A percentile compares a stretch with the other conserved stretches of the same genome.
Conservation (phyloP, 148 eudicot species). For the Bassia scoparia region DNA sequence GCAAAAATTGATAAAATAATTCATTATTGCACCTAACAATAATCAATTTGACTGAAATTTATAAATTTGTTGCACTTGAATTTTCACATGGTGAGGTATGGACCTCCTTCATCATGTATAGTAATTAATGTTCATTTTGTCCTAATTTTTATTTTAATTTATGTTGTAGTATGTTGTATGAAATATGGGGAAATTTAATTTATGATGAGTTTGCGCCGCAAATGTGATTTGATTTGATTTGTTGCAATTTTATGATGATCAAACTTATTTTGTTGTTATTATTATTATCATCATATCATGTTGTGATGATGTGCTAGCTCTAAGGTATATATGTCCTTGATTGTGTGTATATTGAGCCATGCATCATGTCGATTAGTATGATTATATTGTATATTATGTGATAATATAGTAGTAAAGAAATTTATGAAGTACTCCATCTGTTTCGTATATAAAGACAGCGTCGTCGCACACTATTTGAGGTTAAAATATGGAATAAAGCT, state of each 20-base stretch:
- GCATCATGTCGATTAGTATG: no score
- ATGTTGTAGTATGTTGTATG: background rate
- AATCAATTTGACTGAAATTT: background rate
- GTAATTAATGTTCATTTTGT: background rate
- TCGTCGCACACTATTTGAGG: no score
- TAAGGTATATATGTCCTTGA: background rate
- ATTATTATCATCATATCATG: background rate
- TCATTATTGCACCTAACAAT: background rate
- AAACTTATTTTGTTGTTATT: background rate
- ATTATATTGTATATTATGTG: no score
- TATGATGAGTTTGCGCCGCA: constrained; percentile 7
- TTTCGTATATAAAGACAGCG: no score
- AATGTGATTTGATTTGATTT: constrained; percentile 1
- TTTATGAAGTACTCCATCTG: no score
- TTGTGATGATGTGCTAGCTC: no score
- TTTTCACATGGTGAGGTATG: constrained; percentile 31
- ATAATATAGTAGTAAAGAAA: no score
- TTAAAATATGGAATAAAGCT: no score
- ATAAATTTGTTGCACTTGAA: background rate
- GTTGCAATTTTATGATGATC: background rate
- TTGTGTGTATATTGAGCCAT: background rate
- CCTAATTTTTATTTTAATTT: no score
- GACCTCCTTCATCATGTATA: background rate
- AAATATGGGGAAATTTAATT: background rate
- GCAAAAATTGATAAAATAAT: background rate